Base-by-base conservation (phyloP, 768 basidiomycete species). In the Daedalea quercina region DNA sequence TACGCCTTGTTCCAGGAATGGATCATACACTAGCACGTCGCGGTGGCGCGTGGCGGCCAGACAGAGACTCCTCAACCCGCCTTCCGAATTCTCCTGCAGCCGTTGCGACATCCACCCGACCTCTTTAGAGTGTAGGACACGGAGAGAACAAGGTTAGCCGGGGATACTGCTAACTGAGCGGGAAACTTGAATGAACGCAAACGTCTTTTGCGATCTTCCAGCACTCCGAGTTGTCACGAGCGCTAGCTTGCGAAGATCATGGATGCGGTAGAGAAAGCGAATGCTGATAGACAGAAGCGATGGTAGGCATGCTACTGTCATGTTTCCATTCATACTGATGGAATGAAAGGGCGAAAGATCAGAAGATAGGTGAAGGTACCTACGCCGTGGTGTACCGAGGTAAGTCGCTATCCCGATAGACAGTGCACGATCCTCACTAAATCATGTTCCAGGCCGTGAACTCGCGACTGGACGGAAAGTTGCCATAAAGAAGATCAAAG, bases 401-500 rank as follows among this genome's bases (percentile, higher is more conserved):
- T 86, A 44, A 56, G 72, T 67, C 40, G 6, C 20, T 13, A 60
- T 41, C 47, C 47, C 54, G 56, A 22, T 9, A 24, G 28, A 40
- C n/a, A n/a, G n/a, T n/a, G n/a, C n/a, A n/a, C n/a, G 2, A 3
- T 47, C 25, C 56, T 54, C 50, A 6, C 25, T 53, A 22, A 50
- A 24, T 35, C 23, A 20, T 24, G 25, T 44, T 41, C 2, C 57
- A 93, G 91, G 90, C 23, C 76, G 84, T 57, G 87, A 92, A 61
- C 75, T 79, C 17, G 72, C 82, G 0, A 90, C 88, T 2, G 83
- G 83, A 26, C 75, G 84, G n/a, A 88, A 85, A 69, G 85, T 97
- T 0, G 96, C 96, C 52, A 95, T 99, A 61, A 99, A 99, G 75
- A 98, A 98, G 71, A 95, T 96, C 60, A 95, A 95, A 63, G 87